Percentiles rank a stretch among this genome's conserved stretches.
Conservation (phyloP, 441 rosid species). For the Isatis lusitanica region DNA sequence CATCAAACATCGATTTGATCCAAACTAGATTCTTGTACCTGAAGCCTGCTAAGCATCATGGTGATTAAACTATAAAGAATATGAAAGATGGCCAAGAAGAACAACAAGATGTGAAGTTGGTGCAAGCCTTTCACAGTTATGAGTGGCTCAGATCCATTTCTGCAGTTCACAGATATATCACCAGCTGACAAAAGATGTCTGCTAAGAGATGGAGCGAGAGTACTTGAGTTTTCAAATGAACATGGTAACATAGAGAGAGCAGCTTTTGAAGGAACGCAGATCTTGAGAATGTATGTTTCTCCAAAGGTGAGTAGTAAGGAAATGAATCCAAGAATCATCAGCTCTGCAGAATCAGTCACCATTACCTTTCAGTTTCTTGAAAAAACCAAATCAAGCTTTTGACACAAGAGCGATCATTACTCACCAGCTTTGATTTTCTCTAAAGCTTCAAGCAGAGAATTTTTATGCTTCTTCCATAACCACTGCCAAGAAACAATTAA, state of each 20-base stretch:
- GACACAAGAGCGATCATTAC: background rate
- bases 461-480: constrained; percentile 75
- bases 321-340: constrained; percentile 91
- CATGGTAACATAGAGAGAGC: constrained; percentile 89
- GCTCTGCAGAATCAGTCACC: constrained; percentile 51
- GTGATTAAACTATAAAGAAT: constrained; percentile 67
- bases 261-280: constrained; percentile 61
- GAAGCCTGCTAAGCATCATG: constrained; percentile 82
- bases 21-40: constrained; percentile 44
- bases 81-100: constrained; percentile 82
- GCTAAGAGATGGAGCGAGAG: constrained; percentile 37
- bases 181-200: constrained; percentile 57
- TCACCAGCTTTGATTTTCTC: constrained; percentile 90
- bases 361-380: background rate
- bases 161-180: constrained; percentile 43
- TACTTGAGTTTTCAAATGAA: constrained; percentile 17
- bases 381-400: background rate
- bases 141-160: constrained; percentile 64
- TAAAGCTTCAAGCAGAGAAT: constrained; percentile 75
- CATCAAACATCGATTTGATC: background rate
- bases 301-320: constrained; percentile 81
- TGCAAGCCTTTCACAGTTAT: constrained; percentile 74
- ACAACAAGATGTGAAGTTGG: constrained; percentile 79
- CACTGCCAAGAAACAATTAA: constrained; percentile 52
- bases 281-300: constrained; percentile 58